phyloP scores from a whole-genome alignment of 371 early-diverging fungal species.

The Dentiscutata heterogama region DNA sequence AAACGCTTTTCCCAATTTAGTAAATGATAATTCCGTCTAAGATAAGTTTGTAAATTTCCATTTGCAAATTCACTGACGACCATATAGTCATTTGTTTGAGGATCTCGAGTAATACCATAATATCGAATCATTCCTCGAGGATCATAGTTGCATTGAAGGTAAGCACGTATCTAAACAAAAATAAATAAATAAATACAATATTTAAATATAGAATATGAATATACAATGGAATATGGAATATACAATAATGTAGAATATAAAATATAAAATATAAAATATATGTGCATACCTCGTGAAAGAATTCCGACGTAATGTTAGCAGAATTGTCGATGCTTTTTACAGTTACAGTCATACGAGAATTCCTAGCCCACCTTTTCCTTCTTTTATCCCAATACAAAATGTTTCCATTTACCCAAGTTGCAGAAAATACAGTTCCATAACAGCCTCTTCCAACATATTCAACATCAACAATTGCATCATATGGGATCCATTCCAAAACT shows the following conservation, averaged over 20 bases:
- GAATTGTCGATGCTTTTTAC: constrained; percentile 10
- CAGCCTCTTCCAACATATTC: constrained; percentile 32
- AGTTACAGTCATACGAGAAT: not conserved
- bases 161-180: not conserved
- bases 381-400: constrained; percentile 14
- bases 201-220: not conserved
- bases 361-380: not conserved
- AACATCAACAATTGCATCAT: not conserved
- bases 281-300: constrained; percentile 16
- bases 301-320: not conserved
- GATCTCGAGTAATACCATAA: constrained; percentile 36
- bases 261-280: not conserved
- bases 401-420: not conserved
- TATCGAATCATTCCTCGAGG: not conserved
- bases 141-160: not conserved
- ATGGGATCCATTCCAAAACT: constrained; percentile 44
- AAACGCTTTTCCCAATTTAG: constrained; percentile 28
- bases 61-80: constrained; percentile 25
- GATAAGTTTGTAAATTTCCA: constrained; percentile 29
- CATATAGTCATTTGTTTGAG: constrained; percentile 1
- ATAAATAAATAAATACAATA: not conserved
- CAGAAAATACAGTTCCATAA: constrained; percentile 40
- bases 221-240: not conserved
- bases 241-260: not conserved
- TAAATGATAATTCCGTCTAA: not conserved